These are phyloP conservation scores for Knoxdaviesia capensis DNA, from an alignment of 2,329 filamentous ascomycete genomes.

Conservation along the genomic window DNA sequence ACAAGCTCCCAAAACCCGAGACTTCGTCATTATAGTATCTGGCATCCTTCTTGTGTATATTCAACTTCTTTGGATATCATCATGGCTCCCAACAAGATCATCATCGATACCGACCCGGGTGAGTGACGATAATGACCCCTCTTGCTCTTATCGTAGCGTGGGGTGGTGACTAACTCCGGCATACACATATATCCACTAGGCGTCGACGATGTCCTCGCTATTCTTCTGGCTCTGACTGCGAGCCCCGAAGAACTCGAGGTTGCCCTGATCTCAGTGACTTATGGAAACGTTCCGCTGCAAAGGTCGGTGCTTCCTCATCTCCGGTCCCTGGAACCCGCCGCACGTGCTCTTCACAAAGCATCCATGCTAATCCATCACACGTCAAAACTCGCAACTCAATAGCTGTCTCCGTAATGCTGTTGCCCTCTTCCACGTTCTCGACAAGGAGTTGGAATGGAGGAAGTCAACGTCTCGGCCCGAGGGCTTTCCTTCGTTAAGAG, in stretches of 20 bases:
- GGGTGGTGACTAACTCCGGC: too few species aligned
- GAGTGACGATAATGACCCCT: constrained; percentile 8
- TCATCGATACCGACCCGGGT: constrained; percentile 92
- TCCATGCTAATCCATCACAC: background rate
- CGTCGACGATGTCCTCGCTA: constrained; percentile 77
- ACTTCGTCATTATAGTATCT: background rate
- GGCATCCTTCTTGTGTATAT: background rate
- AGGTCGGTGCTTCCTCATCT: constrained; percentile 28
- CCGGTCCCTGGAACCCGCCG: too few species aligned
- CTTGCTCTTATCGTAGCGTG: background rate
- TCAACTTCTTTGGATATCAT: constrained; percentile 1
- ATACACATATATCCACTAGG: constrained; percentile 21
- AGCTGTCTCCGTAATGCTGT: constrained; percentile 74
- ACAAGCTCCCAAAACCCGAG: too few species aligned
- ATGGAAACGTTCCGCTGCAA: constrained; percentile 78
- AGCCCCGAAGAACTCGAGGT: constrained; percentile 72
- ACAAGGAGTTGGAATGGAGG: constrained; percentile 76
- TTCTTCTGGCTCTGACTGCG: constrained; percentile 70
- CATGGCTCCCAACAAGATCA: constrained; percentile 58
- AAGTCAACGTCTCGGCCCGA: constrained; percentile 42
- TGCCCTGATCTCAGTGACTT: constrained; percentile 70
- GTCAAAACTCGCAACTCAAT: background rate
- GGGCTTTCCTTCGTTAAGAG: constrained; percentile 54
- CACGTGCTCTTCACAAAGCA: background rate
- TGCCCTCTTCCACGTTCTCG: constrained; percentile 77